Conservation (phyloP, 805 yeast species). For the Yarrowia porcina region DNA sequence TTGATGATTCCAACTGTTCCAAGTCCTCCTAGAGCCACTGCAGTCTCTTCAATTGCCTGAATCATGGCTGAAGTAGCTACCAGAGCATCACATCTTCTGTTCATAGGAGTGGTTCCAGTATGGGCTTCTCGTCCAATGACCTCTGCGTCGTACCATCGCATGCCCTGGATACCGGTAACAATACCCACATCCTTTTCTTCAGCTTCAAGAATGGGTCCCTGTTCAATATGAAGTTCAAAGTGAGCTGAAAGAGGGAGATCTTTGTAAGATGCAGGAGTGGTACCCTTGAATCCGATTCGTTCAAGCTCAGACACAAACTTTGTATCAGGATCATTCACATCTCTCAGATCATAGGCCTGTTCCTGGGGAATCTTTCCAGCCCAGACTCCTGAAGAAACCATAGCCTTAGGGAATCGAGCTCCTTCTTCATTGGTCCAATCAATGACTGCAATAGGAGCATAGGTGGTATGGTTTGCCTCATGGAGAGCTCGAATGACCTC, state of each 20-base stretch:
- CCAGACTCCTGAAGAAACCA: conserved; percentile 69
- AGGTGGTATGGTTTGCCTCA: conserved; percentile 56
- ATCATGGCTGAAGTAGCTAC: conserved; percentile 58
- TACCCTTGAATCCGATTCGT: conserved; percentile 63
- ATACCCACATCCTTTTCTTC: conserved; percentile 57
- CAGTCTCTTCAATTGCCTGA: conserved; percentile 53
- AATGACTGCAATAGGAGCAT: conserved; percentile 61
- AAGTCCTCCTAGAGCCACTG: conserved; percentile 50
- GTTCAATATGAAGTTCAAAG: conserved; percentile 73
- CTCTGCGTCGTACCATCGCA: conserved; percentile 56
- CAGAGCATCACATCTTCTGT: conserved; percentile 58
- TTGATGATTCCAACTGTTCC: conserved; percentile 58
- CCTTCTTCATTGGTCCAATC: conserved; percentile 81
- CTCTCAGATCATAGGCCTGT: conserved; percentile 50
- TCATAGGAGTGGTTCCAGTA: conserved; percentile 71
- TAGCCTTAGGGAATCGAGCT: conserved; percentile 67
- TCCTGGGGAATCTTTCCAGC: conserved; percentile 50
- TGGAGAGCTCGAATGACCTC: conserved; percentile 65
- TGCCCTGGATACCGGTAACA: conserved; percentile 65
- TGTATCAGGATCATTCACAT: conserved; percentile 50
- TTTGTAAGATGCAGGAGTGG: conserved; percentile 46
- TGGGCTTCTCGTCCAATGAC: conserved; percentile 65
- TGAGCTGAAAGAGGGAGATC: conserved; percentile 61
- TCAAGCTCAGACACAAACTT: conserved; percentile 55
- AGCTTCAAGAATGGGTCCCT: conserved; percentile 67